phyloP scores from a whole-genome alignment of 345 rosid species.

The Acer saccharum region DNA sequence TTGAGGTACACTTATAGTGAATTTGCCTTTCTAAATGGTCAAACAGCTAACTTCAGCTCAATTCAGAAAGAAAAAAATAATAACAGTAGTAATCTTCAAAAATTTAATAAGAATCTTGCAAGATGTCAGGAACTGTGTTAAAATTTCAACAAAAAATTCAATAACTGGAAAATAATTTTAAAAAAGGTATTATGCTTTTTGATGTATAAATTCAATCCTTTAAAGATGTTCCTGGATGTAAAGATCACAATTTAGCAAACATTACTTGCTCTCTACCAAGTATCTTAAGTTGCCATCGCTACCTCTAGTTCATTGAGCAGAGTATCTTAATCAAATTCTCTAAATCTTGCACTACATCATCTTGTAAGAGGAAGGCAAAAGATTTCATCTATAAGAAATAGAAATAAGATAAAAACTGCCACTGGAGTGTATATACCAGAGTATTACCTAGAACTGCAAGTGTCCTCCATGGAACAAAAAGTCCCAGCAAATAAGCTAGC shows the following conservation, averaged over 20 bases:
- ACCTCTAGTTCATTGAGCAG: not conserved
- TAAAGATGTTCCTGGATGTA: not conserved
- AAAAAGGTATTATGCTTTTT: not conserved
- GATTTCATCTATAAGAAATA: not conserved
- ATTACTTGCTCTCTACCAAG: not conserved
- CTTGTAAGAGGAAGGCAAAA: not conserved
- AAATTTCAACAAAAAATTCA: not conserved
- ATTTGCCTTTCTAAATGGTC: not conserved
- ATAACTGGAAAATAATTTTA: not conserved
- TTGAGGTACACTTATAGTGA: not conserved
- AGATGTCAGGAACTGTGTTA: not conserved
- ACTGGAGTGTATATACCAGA: constrained; percentile 18
- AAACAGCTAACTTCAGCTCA: not conserved
- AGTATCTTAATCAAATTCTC: not conserved
- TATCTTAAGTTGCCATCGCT: constrained; percentile 3
- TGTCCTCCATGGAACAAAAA: constrained; percentile 89
- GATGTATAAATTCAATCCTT: not conserved
- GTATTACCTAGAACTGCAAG: constrained; percentile 88
- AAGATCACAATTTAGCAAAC: not conserved
- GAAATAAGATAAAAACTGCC: not conserved
- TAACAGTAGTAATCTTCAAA: no score
- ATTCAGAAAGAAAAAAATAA: not conserved
- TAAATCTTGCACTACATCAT: not conserved
- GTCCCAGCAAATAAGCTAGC: constrained; percentile 92
- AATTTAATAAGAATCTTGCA: not conserved